A percentile compares a stretch with the other conserved stretches of the same genome.
Evolutionary conservation across 805 yeast species (phyloP).

Genomic region (Candida succiphila): DNA sequence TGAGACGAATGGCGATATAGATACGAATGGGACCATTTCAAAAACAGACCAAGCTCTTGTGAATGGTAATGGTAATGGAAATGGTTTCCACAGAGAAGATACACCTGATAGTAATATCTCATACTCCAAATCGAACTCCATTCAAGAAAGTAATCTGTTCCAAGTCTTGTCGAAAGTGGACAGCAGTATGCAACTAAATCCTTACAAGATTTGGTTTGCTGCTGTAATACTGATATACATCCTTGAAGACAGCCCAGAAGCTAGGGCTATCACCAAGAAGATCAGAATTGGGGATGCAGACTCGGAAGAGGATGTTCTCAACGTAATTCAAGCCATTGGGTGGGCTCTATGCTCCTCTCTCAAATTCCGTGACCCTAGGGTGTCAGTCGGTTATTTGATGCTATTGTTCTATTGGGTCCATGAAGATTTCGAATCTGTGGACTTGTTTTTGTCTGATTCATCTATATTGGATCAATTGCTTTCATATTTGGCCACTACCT

Average conservation of each 20-base stretch:
- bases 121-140: constrained; percentile 4
- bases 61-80: neutral
- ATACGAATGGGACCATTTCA: constrained; percentile 2
- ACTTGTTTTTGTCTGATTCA: constrained; percentile 62
- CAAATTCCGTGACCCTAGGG: constrained; percentile 56
- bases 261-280: constrained; percentile 35
- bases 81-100: neutral
- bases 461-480: constrained; percentile 60
- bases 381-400: constrained; percentile 69
- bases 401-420: constrained; percentile 66
- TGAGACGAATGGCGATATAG: constrained; percentile 1
- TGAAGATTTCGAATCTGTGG: constrained; percentile 66
- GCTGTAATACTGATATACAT: constrained; percentile 53
- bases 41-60: neutral
- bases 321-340: constrained; percentile 65
- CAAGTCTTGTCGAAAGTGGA: constrained; percentile 69
- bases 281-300: constrained; percentile 50
- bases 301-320: constrained; percentile 59
- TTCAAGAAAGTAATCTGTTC: constrained; percentile 52
- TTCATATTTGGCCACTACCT: constrained; percentile 46
- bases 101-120: neutral
- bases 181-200: constrained; percentile 61
- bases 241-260: constrained; percentile 43
- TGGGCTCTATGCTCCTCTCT: constrained; percentile 64
- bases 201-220: constrained; percentile 84